Evolutionary conservation across 768 basidiomycete genomes (phyloP), one percentile per base, ranked within the genome.

Genomic region (Cubamyces lactineus): DNA sequence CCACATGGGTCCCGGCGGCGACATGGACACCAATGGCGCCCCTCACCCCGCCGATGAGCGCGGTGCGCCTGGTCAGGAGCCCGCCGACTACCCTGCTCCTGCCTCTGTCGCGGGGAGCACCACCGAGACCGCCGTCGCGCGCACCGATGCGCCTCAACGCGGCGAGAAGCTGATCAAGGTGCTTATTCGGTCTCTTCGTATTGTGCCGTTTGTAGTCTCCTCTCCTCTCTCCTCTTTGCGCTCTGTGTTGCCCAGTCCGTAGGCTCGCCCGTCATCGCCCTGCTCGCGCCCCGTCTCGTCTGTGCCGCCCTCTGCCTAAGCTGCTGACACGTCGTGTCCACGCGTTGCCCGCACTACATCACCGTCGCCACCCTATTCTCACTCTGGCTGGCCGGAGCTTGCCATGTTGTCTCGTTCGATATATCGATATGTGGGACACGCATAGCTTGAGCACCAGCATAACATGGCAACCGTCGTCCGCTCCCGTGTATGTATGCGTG

Each of bases 171-270:
- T 70, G 57, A 59, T 73, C 69, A 73, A 73, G 72, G 72, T 73
- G 72, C 72, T 73, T 73, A 65, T 67, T 61, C 49, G 68, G 63
- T 70, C 65, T 66, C 53, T 45, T 53, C 42, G 21, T 45, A 34
- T 40, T 64, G 51, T 57, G 49, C 48, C 53, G 58, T 64, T 59
- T 59, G 51, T 41, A 24, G 34, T 41, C 63, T 57, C 53, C 40
- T 40, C 40, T 53, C 51, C 86, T 86, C 79, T 86, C 28, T 28
- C 28, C 83, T 76, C 83, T 85, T 78, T 84, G 82, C 83, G 30
- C 80, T 80, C 42, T 80, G n/a, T 59, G 34, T 28, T 12, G 24
- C 78, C n/a, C 83, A 46, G 49, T 45, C 53, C 49, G 62, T 64
- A 47, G 50, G 64, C 65, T 52, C 38, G 47, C 48, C 57, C 57